These are phyloP conservation scores for Amphirosellinia nigrospora DNA, from an alignment of 495 filamentous ascomycete genomes.

Conservation along the genomic window DNA sequence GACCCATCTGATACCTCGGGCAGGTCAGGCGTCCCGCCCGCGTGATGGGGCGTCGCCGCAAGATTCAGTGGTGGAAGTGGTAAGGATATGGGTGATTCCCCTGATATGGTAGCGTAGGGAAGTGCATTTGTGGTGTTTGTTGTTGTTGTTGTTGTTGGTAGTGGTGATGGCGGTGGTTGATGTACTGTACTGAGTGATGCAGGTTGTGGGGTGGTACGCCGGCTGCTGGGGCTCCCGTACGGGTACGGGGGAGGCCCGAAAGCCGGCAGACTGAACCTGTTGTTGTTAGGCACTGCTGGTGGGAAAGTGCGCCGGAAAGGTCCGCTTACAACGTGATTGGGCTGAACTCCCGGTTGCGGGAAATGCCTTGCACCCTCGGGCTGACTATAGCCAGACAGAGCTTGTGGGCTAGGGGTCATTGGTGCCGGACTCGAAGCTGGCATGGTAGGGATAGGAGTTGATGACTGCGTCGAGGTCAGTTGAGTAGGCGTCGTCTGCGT, in stretches of 20 bases:
- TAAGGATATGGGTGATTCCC: slow-evolving; percentile 6
- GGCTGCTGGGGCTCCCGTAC: slow-evolving; percentile 20
- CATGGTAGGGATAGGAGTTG: slow-evolving; percentile 1
- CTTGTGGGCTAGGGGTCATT: slow-evolving; percentile 7
- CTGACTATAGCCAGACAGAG: slow-evolving; percentile 10
- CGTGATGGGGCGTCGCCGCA: slow-evolving; percentile 20
- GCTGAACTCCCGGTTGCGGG: slow-evolving; percentile 32
- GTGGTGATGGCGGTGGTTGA: neutral
- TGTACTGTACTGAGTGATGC: slow-evolving; percentile 8
- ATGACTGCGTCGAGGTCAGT: slow-evolving; percentile 6
- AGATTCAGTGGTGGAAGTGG: slow-evolving; percentile 12
- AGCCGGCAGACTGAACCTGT: slow-evolving; percentile 33
- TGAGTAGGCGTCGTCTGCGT: slow-evolving; percentile 25
- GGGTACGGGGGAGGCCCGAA: slow-evolving; percentile 27
- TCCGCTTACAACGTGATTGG: slow-evolving; percentile 45
- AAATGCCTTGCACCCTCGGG: slow-evolving; percentile 28
- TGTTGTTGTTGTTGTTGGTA: no score
- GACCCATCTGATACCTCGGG: slow-evolving; percentile 52
- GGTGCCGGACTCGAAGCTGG: slow-evolving; percentile 5
- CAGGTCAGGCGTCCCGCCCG: slow-evolving; percentile 32
- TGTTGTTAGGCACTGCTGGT: slow-evolving; percentile 42
- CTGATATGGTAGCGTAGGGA: slow-evolving; percentile 11
- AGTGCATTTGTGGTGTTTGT: slow-evolving; percentile 5
- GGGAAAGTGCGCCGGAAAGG: slow-evolving; percentile 36
- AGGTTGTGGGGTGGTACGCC: slow-evolving; percentile 19